phyloP scores from a whole-genome alignment of 768 basidiomycete species.

The Rhodotorula sphaerocarpa region DNA sequence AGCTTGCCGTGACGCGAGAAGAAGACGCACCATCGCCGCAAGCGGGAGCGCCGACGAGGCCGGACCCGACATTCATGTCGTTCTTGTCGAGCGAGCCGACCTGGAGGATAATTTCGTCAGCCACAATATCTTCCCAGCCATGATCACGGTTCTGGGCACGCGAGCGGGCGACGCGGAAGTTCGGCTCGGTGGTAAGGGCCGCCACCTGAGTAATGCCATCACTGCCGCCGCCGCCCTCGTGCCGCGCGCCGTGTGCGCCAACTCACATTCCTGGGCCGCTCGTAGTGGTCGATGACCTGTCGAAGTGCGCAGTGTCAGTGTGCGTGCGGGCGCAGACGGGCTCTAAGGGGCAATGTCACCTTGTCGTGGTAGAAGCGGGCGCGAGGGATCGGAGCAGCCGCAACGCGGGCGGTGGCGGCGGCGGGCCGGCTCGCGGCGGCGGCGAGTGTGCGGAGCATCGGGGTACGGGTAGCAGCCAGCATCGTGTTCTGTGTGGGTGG shows the following conservation, averaged over 20 bases:
- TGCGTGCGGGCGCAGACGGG: background rate
- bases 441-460: constrained; percentile 6
- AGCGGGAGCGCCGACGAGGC: constrained; percentile 65
- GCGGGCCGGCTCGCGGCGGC: constrained; percentile 3
- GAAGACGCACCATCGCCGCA: constrained; percentile 39
- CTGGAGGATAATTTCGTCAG: constrained; percentile 53
- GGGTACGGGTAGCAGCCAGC: constrained; percentile 12
- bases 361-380: constrained; percentile 34
- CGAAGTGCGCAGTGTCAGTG: background rate
- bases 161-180: too few species aligned
- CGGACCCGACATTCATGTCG: constrained; percentile 87
- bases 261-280: constrained; percentile 90
- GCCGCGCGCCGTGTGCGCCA: too few species aligned
- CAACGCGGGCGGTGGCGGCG: background rate
- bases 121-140: too few species aligned
- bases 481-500: background rate
- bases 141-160: too few species aligned
- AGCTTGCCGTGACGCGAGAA: background rate
- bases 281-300: constrained; percentile 93
- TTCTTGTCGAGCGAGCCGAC: constrained; percentile 92
- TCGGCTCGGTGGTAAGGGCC: too few species aligned
- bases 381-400: constrained; percentile 9
- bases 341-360: constrained; percentile 1
- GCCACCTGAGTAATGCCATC: background rate
- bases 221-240: too few species aligned